These are phyloP conservation scores for Scenedesmus sp. DNA, from an alignment of 163 green algal genomes.

Conservation along the genomic window DNA sequence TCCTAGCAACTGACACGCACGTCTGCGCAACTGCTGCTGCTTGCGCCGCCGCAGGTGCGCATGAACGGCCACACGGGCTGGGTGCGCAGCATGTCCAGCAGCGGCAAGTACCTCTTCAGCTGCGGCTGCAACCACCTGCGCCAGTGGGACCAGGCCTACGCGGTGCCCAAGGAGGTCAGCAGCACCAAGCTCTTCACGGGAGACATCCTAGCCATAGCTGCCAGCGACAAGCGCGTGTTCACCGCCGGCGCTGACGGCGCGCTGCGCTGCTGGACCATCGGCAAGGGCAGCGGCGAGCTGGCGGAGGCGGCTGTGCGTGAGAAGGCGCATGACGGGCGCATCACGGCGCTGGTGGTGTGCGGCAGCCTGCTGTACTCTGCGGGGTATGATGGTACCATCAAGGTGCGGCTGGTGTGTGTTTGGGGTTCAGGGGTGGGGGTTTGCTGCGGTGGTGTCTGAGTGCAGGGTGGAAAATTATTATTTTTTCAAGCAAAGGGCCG, in stretches of 20 bases:
- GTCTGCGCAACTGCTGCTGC: background rate
- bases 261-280: conserved; percentile 56
- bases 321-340: conserved; percentile 72
- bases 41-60: conserved; percentile 28
- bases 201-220: conserved; percentile 80
- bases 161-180: conserved; percentile 72
- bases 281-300: conserved; percentile 65
- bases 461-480: background rate
- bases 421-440: background rate
- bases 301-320: conserved; percentile 47
- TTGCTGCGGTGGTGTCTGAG: background rate
- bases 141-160: conserved; percentile 81
- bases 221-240: conserved; percentile 68
- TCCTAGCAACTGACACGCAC: background rate
- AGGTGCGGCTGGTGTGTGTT: conserved; percentile 42
- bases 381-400: conserved; percentile 51
- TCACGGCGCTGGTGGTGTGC: conserved; percentile 51
- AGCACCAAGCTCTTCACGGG: conserved; percentile 72
- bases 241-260: conserved; percentile 67
- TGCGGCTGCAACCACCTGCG: conserved; percentile 80
- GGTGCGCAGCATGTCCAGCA: conserved; percentile 47
- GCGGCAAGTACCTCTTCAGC: conserved; percentile 59
- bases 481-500: background rate
- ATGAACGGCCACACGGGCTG: conserved; percentile 55
- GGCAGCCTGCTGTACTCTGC: conserved; percentile 48